phyloP scores from a whole-genome alignment of 1,284 basidiomycete species.

The Cerioporus squamosus region DNA sequence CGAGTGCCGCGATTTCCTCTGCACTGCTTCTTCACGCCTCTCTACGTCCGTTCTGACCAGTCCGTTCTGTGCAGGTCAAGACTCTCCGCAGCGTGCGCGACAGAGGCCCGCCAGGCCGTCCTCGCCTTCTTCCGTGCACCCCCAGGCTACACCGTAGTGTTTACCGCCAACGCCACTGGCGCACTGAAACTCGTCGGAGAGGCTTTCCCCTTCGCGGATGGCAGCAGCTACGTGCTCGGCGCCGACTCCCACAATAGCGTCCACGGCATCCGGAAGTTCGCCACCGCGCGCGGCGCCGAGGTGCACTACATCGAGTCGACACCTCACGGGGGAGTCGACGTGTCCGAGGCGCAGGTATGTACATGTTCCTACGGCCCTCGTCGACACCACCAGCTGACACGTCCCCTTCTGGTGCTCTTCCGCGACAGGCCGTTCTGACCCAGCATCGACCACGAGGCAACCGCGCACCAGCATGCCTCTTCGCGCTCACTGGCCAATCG shows the following conservation, averaged over 20 bases:
- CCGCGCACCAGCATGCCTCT: slow-evolving; percentile 56
- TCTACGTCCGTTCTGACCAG: slow-evolving; percentile 10
- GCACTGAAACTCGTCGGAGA: slow-evolving; percentile 84
- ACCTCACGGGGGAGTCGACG: slow-evolving; percentile 63
- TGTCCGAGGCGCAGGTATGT: slow-evolving; percentile 60
- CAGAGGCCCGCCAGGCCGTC: slow-evolving; percentile 70
- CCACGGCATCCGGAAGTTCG: slow-evolving; percentile 80
- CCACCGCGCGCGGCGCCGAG: slow-evolving; percentile 53
- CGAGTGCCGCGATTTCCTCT: slow-evolving; percentile 18
- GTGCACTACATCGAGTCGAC: slow-evolving; percentile 70
- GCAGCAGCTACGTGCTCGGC: slow-evolving; percentile 64
- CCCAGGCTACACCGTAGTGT: slow-evolving; percentile 78
- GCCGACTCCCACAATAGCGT: slow-evolving; percentile 85
- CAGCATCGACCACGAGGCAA: slow-evolving; percentile 46
- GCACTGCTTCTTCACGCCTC: slow-evolving; percentile 2
- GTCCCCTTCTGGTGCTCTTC: too few species aligned
- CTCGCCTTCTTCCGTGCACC: slow-evolving; percentile 76
- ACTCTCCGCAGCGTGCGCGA: slow-evolving; percentile 65
- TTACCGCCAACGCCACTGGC: slow-evolving; percentile 80
- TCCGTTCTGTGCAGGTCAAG: slow-evolving; percentile 54
- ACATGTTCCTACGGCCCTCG: not conserved
- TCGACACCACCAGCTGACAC: not conserved
- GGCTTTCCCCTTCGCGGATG: slow-evolving; percentile 68
- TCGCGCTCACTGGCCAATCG: slow-evolving; percentile 79
- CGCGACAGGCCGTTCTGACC: slow-evolving; percentile 35